These are phyloP conservation scores for Fusarium chaquense DNA, from an alignment of 2,329 filamentous ascomycete genomes.

Conservation along the genomic window DNA sequence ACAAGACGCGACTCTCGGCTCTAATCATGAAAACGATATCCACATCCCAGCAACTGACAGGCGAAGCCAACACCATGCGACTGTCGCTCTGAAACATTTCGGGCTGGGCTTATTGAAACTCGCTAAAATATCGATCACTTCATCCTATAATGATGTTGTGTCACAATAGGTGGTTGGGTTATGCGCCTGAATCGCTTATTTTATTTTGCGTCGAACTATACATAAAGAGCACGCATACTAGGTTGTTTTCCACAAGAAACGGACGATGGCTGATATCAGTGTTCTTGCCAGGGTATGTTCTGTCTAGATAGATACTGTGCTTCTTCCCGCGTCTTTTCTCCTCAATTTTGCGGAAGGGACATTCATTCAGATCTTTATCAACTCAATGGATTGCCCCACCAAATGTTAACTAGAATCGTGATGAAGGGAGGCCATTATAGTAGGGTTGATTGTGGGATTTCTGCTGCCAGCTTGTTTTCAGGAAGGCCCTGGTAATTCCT, in stretches of 20 bases:
- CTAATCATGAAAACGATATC: neutral
- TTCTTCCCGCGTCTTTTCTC: neutral
- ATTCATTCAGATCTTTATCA: no score
- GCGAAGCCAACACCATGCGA: neutral
- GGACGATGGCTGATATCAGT: neutral
- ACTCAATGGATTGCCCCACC: no score
- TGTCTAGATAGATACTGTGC: neutral
- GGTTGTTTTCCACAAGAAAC: neutral
- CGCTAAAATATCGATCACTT: neutral
- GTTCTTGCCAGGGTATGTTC: neutral
- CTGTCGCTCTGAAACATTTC: neutral
- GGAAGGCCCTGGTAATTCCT: no score
- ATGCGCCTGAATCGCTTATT: no score
- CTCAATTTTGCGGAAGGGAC: no score
- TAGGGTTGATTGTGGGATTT: no score
- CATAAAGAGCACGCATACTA: neutral
- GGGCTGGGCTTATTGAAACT: neutral
- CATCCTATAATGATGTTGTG: neutral
- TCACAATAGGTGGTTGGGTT: neutral
- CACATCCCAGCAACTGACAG: neutral
- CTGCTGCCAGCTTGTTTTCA: no score
- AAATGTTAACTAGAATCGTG: no score
- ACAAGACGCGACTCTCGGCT: neutral
- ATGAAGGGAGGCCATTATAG: no score
- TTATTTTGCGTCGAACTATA: neutral